A percentile compares a stretch with the other conserved stretches of the same genome.
Conservation (phyloP, 2,329 filamentous ascomycete genomes). For the Orbilia brochopaga region DNA sequence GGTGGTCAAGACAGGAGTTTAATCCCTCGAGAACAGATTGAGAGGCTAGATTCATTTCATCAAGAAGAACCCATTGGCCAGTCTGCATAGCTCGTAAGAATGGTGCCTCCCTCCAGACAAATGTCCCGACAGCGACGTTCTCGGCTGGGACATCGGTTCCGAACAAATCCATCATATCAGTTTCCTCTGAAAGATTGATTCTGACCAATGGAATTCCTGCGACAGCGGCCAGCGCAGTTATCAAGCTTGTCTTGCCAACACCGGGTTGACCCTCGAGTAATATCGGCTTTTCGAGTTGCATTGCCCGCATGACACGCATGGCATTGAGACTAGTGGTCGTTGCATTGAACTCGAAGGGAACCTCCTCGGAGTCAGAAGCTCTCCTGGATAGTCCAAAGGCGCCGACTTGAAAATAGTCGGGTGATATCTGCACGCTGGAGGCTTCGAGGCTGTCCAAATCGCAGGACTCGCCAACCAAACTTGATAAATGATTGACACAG, state of each 20-base stretch:
- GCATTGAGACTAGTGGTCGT: constrained; percentile 88
- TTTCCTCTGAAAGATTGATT: constrained; percentile 98
- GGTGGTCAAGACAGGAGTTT: constrained; percentile 94
- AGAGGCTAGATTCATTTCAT: constrained; percentile 98
- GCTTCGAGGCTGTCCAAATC: constrained; percentile 66
- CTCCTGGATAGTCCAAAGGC: constrained; percentile 71
- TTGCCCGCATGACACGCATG: constrained; percentile 85
- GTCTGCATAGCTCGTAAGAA: constrained; percentile 96
- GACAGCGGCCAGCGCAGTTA: constrained; percentile 79
- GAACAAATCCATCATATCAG: constrained; percentile 95
- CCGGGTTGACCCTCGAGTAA: constrained; percentile 96
- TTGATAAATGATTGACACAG: constrained; percentile 75
- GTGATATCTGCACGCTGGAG: constrained; percentile 18
- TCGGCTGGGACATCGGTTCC: constrained; percentile 95
- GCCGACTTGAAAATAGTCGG: constrained; percentile 65
- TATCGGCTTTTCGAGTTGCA: constrained; percentile 89
- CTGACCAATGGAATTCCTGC: constrained; percentile 83
- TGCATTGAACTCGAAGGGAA: constrained; percentile 79
- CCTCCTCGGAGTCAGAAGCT: constrained; percentile 62
- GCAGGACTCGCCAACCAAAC: constrained; percentile 68
- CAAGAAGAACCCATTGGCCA: constrained; percentile 93
- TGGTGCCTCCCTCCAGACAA: constrained; percentile 93
- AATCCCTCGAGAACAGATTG: constrained; percentile 95
- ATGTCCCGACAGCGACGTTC: constrained; percentile 86
- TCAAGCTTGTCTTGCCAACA: constrained; percentile 93